A percentile compares a stretch with the other conserved stretches of the same genome.
Evolutionary conservation across 2,329 filamentous ascomycete species (phyloP).

Genomic region (Fusarium tjaetaba): DNA sequence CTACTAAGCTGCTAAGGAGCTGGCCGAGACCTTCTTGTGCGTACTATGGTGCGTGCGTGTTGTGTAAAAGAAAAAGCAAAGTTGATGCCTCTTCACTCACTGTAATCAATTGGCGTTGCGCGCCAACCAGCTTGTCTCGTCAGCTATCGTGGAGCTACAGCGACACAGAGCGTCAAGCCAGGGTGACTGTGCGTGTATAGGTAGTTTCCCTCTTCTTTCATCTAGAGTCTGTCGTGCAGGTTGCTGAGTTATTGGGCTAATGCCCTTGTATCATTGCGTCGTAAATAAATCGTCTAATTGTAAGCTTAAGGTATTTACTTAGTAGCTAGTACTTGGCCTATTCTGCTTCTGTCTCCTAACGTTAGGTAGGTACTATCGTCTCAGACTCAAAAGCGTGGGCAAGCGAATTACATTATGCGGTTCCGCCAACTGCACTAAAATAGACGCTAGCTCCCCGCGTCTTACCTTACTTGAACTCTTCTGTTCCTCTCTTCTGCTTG

Average conservation of each 20-base stretch:
- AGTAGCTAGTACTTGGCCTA: background rate
- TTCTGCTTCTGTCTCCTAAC: background rate
- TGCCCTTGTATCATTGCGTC: background rate
- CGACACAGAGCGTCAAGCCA: slow-evolving; percentile 11
- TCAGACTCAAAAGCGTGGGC: slow-evolving; percentile 9
- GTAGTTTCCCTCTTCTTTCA: background rate
- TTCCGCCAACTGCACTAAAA: slow-evolving; percentile 42
- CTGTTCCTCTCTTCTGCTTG: slow-evolving; percentile 1
- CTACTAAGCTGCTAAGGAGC: background rate
- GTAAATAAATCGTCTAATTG: background rate
- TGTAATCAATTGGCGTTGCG: slow-evolving; percentile 24
- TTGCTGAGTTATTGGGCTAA: background rate
- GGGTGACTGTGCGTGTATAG: slow-evolving; percentile 14
- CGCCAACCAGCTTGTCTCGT: slow-evolving; percentile 31
- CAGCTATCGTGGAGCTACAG: slow-evolving; percentile 22
- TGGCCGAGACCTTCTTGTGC: slow-evolving; percentile 11
- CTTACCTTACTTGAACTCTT: slow-evolving; percentile 36
- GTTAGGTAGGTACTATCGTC: background rate
- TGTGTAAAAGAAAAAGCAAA: slow-evolving; percentile 27
- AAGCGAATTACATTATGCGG: slow-evolving; percentile 21
- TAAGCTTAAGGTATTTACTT: background rate
- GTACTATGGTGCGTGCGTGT: background rate
- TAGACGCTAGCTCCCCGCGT: slow-evolving; percentile 44
- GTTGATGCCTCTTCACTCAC: background rate
- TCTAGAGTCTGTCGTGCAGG: background rate